These are phyloP conservation scores for Aspergillus tamarii DNA, from an alignment of 2,329 filamentous ascomycete genomes.

Conservation along the genomic window DNA sequence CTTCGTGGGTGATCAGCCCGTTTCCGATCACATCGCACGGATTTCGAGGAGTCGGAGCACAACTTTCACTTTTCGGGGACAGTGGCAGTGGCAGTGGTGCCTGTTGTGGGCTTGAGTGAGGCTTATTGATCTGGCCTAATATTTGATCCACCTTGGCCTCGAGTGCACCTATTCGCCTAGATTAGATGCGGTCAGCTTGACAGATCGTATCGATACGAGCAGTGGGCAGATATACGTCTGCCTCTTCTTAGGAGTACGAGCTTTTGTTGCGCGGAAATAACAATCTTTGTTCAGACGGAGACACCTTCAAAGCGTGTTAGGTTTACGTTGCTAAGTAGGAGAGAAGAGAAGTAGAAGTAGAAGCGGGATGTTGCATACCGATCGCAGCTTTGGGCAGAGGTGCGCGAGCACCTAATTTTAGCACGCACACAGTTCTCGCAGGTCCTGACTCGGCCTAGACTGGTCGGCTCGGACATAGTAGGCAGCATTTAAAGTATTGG, in stretches of 20 bases:
- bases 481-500: not conserved
- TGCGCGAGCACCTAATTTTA: constrained; percentile 25
- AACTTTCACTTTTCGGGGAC: constrained; percentile 6
- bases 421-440: constrained; percentile 26
- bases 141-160: not conserved
- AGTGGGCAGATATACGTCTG: not conserved
- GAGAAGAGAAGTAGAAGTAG: not conserved
- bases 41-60: constrained; percentile 5
- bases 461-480: not conserved
- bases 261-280: not conserved
- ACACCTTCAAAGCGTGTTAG: not conserved
- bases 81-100: constrained; percentile 5
- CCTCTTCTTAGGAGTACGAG: not conserved
- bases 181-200: not conserved
- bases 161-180: not conserved
- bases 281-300: not conserved
- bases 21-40: constrained; percentile 5
- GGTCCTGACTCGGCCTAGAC: constrained; percentile 12
- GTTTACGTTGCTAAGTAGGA: not conserved
- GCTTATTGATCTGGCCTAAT: not conserved
- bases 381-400: constrained; percentile 3
- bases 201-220: not conserved
- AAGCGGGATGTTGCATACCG: not conserved
- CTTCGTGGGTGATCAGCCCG: constrained; percentile 7
- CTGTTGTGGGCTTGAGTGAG: constrained; percentile 1